Evolutionary conservation across 2,329 filamentous ascomycete genomes (phyloP), one percentile per base, ranked within the genome.

Genomic region (Arthrobotrys sphaeroides): DNA sequence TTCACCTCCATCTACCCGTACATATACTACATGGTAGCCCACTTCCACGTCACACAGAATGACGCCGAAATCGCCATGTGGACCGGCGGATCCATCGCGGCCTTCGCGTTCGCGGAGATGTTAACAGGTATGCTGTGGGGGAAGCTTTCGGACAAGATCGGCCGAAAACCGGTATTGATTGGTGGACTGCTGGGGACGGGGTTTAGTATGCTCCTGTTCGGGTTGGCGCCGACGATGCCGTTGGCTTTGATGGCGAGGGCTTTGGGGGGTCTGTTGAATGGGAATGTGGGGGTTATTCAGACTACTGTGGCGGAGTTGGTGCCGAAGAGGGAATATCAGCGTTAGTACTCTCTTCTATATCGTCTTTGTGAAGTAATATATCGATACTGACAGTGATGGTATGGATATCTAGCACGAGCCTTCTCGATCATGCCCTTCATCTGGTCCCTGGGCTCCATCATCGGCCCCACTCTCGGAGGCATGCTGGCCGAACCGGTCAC

Each of bases 371-470:
- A 53, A 42, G 49, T 16, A 16, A 16, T 43, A 10, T 12, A 43
- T 42, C 7, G 20, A 22, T 20, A 2, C 18, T 69, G 20, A 49
- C 20, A 20, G 3, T 83, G 78, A 84, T 31, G 13, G 7, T 5
- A 79, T 49, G 45, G n/a, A 69, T 57, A 64, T 62, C 70, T 76
- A 93, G 91, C 94, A 79, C 92, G 92, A 79, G 95, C 94, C 57
- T 99, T 96, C 84, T 93, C 94, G 10, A 94, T 98, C 79, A 97
- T 99, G 93, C 95, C 95, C 5, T 93, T 97, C 82, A 92, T 98
- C 24, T 99, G 95, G 95, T 97, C 94, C 81, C 87, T 99, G 81
- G 95, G 95, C 86, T 92, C 85, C 84, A 86, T 84, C 51, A 22
- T 77, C 55, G n/a, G 40, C 1, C 38, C 42, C 36, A 61, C 59